Conservation (phyloP, 768 basidiomycete genomes). For the Chalciporus sphaerocephalus region DNA sequence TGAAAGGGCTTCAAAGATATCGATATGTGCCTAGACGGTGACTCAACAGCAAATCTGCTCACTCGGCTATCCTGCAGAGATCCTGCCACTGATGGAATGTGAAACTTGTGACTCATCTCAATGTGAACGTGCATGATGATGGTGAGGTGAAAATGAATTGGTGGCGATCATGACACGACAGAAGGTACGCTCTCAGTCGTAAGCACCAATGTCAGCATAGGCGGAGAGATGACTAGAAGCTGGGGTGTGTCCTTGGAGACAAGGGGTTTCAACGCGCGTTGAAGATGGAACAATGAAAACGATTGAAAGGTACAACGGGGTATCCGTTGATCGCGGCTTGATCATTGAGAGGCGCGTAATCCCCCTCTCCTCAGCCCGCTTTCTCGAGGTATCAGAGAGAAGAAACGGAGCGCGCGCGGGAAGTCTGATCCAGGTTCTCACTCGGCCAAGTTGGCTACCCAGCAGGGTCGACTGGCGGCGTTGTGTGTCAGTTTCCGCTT, state of each 20-base stretch:
- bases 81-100: neutral
- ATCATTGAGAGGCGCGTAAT: neutral
- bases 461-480: neutral
- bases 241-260: neutral
- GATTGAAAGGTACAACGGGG: neutral
- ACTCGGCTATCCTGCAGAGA: neutral
- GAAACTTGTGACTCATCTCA: neutral
- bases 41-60: neutral
- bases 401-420: neutral
- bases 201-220: neutral
- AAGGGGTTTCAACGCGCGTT: neutral
- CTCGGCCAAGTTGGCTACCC: neutral
- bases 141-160: conserved; percentile 9
- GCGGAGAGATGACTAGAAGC: neutral
- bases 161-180: conserved; percentile 11
- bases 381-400: neutral
- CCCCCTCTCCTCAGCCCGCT: neutral
- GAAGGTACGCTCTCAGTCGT: too few species aligned
- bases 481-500: neutral
- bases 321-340: neutral
- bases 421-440: neutral
- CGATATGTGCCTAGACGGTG: neutral
- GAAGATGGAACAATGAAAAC: neutral
- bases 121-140: neutral
- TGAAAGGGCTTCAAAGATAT: neutral